Base-by-base conservation (phyloP, 1,284 basidiomycete genomes). In the Volvariella volvacea region DNA sequence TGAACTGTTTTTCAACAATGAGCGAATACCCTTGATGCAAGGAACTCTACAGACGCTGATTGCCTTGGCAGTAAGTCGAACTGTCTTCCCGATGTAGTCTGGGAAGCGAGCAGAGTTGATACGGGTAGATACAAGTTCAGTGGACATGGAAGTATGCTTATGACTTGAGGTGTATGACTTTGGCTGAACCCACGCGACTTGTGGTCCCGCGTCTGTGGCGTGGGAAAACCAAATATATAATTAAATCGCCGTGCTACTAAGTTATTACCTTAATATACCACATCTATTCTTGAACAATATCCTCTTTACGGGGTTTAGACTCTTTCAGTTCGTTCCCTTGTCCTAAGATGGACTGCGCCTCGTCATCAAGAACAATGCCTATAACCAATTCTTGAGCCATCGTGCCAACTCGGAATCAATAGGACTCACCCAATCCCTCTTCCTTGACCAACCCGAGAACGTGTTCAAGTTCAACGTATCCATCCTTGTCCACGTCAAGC, bases 401-500 rank as follows among this genome's bases (percentile, higher is more conserved):
- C 20, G 46, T 28, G 6, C 25, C 25, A 28, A 12, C 12, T 28
- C 25, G 6, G 6, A 28, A 46, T 37, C 17, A 31, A 30, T 22
- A 41, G 36, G 4, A 41, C 42, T 16, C 15, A 65, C 85, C 86
- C 22, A 89, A 65, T 16, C 83, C 87, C 54, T 88, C 86, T 62
- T 88, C 85, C 52, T 71, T 73, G n/a, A 88, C 84, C 42, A 91
- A 65, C 2, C 83, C 87, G 30, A 90, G 62, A 33, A 90, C 85
- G 55, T 91, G 88, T 61, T 89, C 86, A 25, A 91, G 68, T 62
- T 92, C 88, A 16, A 98, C 92, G 56, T 86, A 94, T 0, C 95
- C 94, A 58, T 99, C 95, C 65, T 92, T 83, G 67, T 99, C 95
- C 3, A 91, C 88, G 61, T 99, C 96, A 54, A 99, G 71, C 68